Conservation (phyloP, 306 rosid species). For the Betula pendula region DNA sequence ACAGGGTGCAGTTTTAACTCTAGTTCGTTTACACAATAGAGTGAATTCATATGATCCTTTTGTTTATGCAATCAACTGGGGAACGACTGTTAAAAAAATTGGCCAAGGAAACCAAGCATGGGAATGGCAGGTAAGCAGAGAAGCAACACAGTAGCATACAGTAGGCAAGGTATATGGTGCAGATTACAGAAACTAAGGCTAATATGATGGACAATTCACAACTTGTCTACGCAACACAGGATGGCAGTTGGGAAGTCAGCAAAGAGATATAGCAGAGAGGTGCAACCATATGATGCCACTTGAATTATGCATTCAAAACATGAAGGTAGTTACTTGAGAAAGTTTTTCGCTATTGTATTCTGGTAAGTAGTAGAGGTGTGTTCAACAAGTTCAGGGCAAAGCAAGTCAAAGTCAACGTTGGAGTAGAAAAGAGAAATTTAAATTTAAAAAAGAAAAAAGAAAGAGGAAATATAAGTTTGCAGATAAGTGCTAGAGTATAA, state of each 20-base stretch:
- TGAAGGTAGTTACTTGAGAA: background rate
- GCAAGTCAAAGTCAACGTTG: background rate
- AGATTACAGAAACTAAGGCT: background rate
- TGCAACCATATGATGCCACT: constrained; percentile 4
- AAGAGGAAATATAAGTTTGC: background rate
- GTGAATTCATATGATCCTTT: background rate
- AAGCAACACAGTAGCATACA: background rate
- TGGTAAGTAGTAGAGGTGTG: background rate
- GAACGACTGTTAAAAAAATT: background rate
- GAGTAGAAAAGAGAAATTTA: background rate
- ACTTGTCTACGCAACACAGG: background rate
- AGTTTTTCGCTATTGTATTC: background rate
- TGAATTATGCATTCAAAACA: background rate
- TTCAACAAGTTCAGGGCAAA: background rate
- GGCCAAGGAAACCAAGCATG: background rate
- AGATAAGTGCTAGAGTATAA: background rate
- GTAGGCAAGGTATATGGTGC: background rate
- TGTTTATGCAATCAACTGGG: background rate
- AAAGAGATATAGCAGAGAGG: background rate
- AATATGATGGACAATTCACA: background rate
- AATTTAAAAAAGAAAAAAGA: background rate
- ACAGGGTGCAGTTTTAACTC: background rate
- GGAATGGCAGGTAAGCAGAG: background rate
- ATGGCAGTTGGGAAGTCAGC: background rate
- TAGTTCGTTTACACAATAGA: background rate